Evolutionary conservation across 2,329 filamentous ascomycete species (phyloP).

Genomic region (Passalora sequoiae): DNA sequence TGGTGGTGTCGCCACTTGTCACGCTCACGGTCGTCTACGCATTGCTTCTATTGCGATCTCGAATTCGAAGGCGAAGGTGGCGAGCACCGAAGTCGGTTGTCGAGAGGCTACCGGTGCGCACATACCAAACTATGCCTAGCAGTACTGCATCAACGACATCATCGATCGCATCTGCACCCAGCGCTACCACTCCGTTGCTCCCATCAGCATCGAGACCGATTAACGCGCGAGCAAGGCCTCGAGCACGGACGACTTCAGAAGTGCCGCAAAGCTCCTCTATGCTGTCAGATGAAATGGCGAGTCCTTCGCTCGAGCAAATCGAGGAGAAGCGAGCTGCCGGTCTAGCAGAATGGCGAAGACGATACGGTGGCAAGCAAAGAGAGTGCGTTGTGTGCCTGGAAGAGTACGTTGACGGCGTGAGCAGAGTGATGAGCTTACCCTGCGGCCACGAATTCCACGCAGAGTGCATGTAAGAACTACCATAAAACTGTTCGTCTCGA

Average conservation of each 20-base stretch:
- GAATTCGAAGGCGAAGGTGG: slow-evolving; percentile 85
- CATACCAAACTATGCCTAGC: slow-evolving; percentile 77
- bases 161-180: slow-evolving; percentile 23
- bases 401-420: slow-evolving; percentile 91
- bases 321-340: slow-evolving; percentile 51
- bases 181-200: slow-evolving; percentile 70
- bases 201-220: slow-evolving; percentile 39
- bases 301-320: slow-evolving; percentile 35
- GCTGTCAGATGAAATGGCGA: slow-evolving; percentile 24
- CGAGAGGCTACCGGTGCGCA: slow-evolving; percentile 87
- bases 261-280: slow-evolving; percentile 39
- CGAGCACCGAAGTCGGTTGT: slow-evolving; percentile 96
- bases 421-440: slow-evolving; percentile 90
- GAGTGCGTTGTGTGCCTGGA: slow-evolving; percentile 97
- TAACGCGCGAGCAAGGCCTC: slow-evolving; percentile 48
- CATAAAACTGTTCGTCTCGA: neutral
- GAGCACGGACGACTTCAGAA: slow-evolving; percentile 61
- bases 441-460: slow-evolving; percentile 97
- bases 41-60: slow-evolving; percentile 76
- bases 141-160: slow-evolving; percentile 45
- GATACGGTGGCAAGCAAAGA: slow-evolving; percentile 61
- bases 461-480: slow-evolving; percentile 98
- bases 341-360: slow-evolving; percentile 50
- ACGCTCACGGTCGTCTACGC: slow-evolving; percentile 91
- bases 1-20: slow-evolving; percentile 90